A percentile compares a stretch with the other conserved stretches of the same genome.
Evolutionary conservation across 176 grass and related monocot genomes (phyloP).

Genomic region (Musa beccarii): DNA sequence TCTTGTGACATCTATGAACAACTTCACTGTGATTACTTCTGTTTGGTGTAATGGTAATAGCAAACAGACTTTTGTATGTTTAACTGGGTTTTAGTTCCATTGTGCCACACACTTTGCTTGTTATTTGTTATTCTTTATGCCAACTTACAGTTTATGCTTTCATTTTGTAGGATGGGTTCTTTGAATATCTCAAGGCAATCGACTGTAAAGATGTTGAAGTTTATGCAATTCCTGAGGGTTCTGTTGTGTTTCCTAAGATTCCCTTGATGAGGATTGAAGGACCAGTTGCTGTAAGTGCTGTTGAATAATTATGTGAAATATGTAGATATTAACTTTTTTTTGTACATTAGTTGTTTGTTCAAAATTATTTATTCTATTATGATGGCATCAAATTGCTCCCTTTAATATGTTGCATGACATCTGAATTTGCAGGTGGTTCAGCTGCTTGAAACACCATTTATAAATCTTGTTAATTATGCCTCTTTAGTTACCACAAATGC

Average conservation of each 20-base stretch:
- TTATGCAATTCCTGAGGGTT: constrained; percentile 40
- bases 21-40: background rate
- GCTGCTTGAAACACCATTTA: constrained; percentile 90
- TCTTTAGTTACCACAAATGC: constrained; percentile 97
- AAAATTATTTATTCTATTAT: background rate
- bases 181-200: constrained; percentile 38
- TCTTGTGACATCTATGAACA: background rate
- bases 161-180: constrained; percentile 36
- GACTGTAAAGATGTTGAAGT: constrained; percentile 41
- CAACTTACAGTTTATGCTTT: background rate
- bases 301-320: background rate
- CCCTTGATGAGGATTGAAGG: constrained; percentile 50
- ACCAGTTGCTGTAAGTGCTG: constrained; percentile 28
- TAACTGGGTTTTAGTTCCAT: background rate
- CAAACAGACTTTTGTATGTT: background rate
- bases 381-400: too few species aligned
- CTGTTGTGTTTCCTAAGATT: constrained; percentile 46
- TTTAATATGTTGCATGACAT: background rate
- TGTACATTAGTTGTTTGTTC: background rate
- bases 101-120: background rate
- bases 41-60: background rate
- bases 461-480: constrained; percentile 89
- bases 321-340: background rate
- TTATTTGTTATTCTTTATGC: background rate
- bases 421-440: constrained; percentile 54